These are phyloP conservation scores for Passalora sequoiae DNA, from an alignment of 2,329 filamentous ascomycete species.

Conservation along the genomic window DNA sequence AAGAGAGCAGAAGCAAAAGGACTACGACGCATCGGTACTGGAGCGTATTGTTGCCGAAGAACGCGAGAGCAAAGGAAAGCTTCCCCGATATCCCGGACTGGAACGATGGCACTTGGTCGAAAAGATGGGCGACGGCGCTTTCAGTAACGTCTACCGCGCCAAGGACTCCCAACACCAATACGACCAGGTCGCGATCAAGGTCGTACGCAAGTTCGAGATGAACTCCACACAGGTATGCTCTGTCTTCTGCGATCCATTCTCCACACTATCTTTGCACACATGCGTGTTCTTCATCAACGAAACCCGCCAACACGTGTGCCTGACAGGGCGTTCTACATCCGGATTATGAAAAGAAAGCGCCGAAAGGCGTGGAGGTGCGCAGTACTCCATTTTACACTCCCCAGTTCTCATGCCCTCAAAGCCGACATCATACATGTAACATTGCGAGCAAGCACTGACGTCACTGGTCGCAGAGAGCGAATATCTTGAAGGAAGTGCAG, in stretches of 20 bases:
- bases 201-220: constrained; percentile 98
- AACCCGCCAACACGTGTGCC: constrained; percentile 10
- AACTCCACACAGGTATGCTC: constrained; percentile 92
- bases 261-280: constrained; percentile 23
- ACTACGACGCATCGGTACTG: constrained; percentile 61
- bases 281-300: constrained; percentile 10
- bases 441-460: constrained; percentile 37
- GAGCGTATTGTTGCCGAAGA: constrained; percentile 88
- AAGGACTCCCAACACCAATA: constrained; percentile 66
- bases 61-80: constrained; percentile 75
- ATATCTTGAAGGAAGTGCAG: constrained; percentile 96
- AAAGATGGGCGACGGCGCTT: constrained; percentile 98
- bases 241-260: constrained; percentile 8
- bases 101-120: constrained; percentile 82
- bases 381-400: constrained; percentile 18
- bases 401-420: constrained; percentile 15
- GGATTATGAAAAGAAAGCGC: constrained; percentile 78
- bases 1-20: constrained; percentile 41
- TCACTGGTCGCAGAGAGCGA: constrained; percentile 65
- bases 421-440: neutral
- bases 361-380: constrained; percentile 96
- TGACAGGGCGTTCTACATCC: constrained; percentile 69
- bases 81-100: constrained; percentile 78
- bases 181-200: constrained; percentile 91
- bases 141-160: constrained; percentile 96